Percentiles rank a stretch among this genome's conserved stretches.
Evolutionary conservation across 106 monocot genomes (phyloP).

Genomic region (Allium sativum): DNA sequence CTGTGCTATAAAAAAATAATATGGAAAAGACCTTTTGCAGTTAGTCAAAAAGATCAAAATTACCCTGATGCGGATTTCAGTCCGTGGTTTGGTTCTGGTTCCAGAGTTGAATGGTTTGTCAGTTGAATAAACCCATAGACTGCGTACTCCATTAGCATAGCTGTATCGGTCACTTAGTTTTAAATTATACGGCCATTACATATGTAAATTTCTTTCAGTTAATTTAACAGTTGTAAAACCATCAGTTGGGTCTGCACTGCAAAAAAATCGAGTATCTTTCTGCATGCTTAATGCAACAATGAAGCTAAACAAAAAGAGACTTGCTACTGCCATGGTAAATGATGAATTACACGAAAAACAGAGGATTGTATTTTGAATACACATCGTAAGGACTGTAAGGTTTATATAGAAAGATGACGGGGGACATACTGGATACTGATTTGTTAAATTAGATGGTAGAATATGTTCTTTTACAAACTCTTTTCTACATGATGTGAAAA

Average conservation of each 20-base stretch:
- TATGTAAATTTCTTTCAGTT: conserved; percentile 10
- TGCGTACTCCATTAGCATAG: conserved; percentile 16
- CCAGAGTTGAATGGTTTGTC: conserved; percentile 7
- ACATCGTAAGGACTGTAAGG: not conserved
- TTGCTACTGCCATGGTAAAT: not conserved
- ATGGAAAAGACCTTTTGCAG: too few relatives aligned
- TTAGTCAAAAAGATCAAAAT: not conserved
- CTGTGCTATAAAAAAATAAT: too few relatives aligned
- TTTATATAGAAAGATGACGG: too few relatives aligned
- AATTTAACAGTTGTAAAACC: conserved; percentile 20
- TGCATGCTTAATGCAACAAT: conserved; percentile 2
- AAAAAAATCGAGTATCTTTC: conserved; percentile 3
- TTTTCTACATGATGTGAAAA: too few relatives aligned
- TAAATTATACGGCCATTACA: conserved; percentile 26
- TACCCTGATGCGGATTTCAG: conserved; percentile 7
- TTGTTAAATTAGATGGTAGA: too few relatives aligned
- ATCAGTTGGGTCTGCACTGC: conserved; percentile 25
- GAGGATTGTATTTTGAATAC: not conserved
- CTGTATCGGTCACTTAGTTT: conserved; percentile 17
- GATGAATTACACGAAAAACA: not conserved
- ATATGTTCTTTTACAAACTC: too few relatives aligned
- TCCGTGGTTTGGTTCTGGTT: conserved; percentile 4
- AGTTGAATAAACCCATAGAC: conserved; percentile 7
- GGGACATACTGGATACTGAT: too few relatives aligned
- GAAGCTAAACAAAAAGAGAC: conserved; percentile 6